Evolutionary conservation across 768 basidiomycete species (phyloP).

Genomic region (Cubamyces sp.): DNA sequence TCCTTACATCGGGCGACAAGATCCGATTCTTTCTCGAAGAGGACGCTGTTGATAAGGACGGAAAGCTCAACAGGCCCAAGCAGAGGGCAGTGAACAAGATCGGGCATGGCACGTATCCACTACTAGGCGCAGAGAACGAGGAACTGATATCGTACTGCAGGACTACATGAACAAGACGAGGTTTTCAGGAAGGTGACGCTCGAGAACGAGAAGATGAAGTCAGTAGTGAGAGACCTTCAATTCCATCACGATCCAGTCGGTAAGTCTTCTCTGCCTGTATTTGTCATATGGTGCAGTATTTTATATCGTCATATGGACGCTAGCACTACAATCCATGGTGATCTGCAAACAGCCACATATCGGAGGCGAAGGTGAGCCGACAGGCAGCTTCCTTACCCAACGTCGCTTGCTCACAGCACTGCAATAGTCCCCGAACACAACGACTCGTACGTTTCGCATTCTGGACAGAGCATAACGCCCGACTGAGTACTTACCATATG

Average conservation of each 20-base stretch:
- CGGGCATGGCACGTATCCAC: conserved; percentile 64
- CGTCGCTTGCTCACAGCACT: not conserved
- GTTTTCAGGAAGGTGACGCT: conserved; percentile 79
- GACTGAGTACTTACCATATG: not conserved
- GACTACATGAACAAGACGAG: conserved; percentile 84
- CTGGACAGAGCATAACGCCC: not conserved
- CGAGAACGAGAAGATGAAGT: conserved; percentile 71
- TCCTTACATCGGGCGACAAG: conserved; percentile 90
- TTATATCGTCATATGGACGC: conserved; percentile 1
- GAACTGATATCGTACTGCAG: conserved; percentile 41
- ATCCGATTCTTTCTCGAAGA: conserved; percentile 95
- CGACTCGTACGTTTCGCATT: conserved; percentile 71
- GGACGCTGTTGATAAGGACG: conserved; percentile 71
- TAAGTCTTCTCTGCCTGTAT: conserved; percentile 37
- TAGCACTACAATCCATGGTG: conserved; percentile 91
- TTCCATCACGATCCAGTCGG: conserved; percentile 88
- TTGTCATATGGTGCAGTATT: not conserved
- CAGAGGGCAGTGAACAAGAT: conserved; percentile 93
- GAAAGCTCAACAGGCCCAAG: conserved; percentile 73
- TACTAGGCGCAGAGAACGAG: not conserved
- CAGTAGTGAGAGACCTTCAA: conserved; percentile 74
- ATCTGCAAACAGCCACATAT: conserved; percentile 95
- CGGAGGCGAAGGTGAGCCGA: conserved; percentile 79
- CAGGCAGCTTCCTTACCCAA: not conserved
- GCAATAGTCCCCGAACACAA: conserved; percentile 83